phyloP scores from a whole-genome alignment of 1,284 basidiomycete genomes.

The Moniliophthora roreri region DNA sequence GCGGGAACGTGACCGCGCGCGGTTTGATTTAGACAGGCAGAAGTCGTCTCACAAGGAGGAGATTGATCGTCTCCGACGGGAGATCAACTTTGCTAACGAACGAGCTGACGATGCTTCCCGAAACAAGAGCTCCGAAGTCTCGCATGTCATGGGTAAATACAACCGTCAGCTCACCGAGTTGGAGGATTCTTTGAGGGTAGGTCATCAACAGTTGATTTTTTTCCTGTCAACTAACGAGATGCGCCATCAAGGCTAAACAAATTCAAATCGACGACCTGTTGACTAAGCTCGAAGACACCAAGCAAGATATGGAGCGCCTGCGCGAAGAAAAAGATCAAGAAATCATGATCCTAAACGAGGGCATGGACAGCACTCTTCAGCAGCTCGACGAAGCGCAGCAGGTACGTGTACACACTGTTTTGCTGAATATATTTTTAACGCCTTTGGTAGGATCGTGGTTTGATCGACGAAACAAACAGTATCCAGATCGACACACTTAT shows the following conservation, averaged over 20 bases:
- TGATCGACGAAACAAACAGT: constrained; percentile 87
- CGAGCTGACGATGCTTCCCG: constrained; percentile 92
- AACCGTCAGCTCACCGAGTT: constrained; percentile 96
- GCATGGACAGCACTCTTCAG: constrained; percentile 92
- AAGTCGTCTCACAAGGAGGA: constrained; percentile 97
- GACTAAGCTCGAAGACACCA: constrained; percentile 73
- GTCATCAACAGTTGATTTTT: constrained; percentile 25
- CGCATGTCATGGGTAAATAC: constrained; percentile 87
- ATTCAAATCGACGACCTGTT: constrained; percentile 92
- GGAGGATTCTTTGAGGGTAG: constrained; percentile 88
- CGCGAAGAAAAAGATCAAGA: constrained; percentile 98
- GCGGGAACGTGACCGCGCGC: constrained; percentile 92
- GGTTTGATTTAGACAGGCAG: constrained; percentile 95
- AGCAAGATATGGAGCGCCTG: constrained; percentile 75
- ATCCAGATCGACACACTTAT: constrained; percentile 97
- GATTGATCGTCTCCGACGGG: constrained; percentile 88
- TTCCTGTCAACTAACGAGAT: background rate
- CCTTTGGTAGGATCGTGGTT: constrained; percentile 66
- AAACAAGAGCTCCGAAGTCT: constrained; percentile 92
- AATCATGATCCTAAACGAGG: constrained; percentile 93
- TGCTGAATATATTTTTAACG: constrained; percentile 11
- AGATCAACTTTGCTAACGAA: constrained; percentile 97
- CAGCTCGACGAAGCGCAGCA: constrained; percentile 87
- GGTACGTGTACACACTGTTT: constrained; percentile 37
- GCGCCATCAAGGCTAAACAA: constrained; percentile 74